Conservation (phyloP, 345 rosid genomes). For the Zanthoxylum bungeanum region DNA sequence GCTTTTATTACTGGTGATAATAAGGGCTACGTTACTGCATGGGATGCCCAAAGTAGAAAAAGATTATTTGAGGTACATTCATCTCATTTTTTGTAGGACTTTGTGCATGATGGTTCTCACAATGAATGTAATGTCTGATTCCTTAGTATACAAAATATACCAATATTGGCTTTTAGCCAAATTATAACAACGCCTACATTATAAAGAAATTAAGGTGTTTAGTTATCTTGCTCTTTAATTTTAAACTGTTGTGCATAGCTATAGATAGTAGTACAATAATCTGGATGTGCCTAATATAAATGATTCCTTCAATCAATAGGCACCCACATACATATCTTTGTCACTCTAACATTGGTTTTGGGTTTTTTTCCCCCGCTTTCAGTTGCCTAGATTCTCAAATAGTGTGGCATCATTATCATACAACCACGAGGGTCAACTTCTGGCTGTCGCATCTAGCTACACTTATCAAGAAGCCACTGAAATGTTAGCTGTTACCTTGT, state of each 20-base stretch:
- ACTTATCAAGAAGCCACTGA: constrained; percentile 70
- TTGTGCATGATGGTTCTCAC: not conserved
- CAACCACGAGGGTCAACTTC: constrained; percentile 52
- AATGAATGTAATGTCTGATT: not conserved
- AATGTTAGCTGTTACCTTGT: constrained; percentile 41
- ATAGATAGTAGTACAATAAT: not conserved
- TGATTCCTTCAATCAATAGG: not conserved
- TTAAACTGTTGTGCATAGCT: not conserved
- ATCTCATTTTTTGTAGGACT: not conserved
- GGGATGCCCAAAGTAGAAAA: constrained; percentile 70
- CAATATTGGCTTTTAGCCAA: not conserved
- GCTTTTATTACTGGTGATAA: constrained; percentile 75
- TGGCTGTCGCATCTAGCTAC: constrained; percentile 76
- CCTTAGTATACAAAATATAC: not conserved
- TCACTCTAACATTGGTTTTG: constrained; percentile 6
- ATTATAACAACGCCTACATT: not conserved
- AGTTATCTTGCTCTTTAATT: not conserved
- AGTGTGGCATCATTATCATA: constrained; percentile 65
- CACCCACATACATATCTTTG: not conserved
- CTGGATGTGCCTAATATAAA: not conserved
- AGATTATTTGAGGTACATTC: constrained; percentile 60
- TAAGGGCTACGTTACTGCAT: constrained; percentile 60
- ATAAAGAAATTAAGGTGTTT: not conserved
- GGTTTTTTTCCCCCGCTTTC: constrained; percentile 32
- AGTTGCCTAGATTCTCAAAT: constrained; percentile 72